Conservation (phyloP, 805 yeast species). For the Cyberlindnera nakhonratchasimensis region DNA sequence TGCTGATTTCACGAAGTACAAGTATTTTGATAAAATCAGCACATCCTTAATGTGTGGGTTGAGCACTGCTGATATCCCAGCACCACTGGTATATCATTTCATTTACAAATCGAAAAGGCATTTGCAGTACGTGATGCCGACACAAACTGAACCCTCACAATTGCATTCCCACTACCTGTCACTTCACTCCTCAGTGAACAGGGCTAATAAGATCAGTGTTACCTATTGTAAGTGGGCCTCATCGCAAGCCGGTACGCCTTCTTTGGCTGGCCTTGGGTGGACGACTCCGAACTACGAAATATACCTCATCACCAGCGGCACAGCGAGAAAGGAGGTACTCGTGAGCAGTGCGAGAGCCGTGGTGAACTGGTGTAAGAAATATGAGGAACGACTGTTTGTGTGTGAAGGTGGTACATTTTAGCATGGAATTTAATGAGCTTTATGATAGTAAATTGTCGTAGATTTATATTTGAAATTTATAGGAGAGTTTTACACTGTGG, state of each 20-base stretch:
- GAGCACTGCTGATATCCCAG: slow-evolving; percentile 50
- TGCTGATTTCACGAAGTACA: slow-evolving; percentile 34
- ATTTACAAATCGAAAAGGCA: slow-evolving; percentile 67
- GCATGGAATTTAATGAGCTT: neutral
- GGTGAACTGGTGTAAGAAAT: slow-evolving; percentile 71
- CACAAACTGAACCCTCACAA: slow-evolving; percentile 16
- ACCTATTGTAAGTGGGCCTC: slow-evolving; percentile 42
- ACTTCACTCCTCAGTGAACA: slow-evolving; percentile 28
- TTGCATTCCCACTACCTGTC: slow-evolving; percentile 24
- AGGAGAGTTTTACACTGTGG: too few species aligned
- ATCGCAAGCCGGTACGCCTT: slow-evolving; percentile 11
- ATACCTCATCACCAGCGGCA: slow-evolving; percentile 57
- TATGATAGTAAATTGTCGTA: neutral
- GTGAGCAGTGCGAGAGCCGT: slow-evolving; percentile 60
- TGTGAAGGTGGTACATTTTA: slow-evolving; percentile 55
- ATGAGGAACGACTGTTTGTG: slow-evolving; percentile 68
- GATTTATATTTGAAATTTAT: neutral
- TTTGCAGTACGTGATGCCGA: slow-evolving; percentile 57
- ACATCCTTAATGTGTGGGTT: slow-evolving; percentile 37
- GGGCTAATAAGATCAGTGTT: slow-evolving; percentile 38
- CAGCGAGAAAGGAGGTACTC: slow-evolving; percentile 51
- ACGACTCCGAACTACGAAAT: slow-evolving; percentile 58
- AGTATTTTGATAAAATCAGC: slow-evolving; percentile 36
- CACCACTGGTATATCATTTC: slow-evolving; percentile 68
- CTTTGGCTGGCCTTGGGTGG: slow-evolving; percentile 48